Evolutionary conservation across 495 filamentous ascomycete genomes (phyloP).

Genomic region (Xylona heveae): DNA sequence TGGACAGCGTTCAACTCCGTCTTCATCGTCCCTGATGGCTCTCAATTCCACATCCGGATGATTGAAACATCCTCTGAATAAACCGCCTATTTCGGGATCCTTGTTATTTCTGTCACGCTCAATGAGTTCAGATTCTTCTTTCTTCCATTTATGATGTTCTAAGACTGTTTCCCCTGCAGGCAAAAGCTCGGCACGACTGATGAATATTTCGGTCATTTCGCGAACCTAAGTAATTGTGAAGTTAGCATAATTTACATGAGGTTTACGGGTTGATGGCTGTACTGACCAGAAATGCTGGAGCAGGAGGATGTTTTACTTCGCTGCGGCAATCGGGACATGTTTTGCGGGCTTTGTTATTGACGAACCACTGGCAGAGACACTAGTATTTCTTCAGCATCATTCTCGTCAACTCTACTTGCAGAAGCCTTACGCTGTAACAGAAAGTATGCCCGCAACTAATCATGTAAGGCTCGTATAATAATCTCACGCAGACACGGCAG

Average conservation of each 20-base stretch:
- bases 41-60: slow-evolving; percentile 8
- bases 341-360: slow-evolving; percentile 32
- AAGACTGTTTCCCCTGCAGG: slow-evolving; percentile 38
- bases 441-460: slow-evolving; percentile 56
- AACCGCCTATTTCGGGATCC: slow-evolving; percentile 27
- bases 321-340: slow-evolving; percentile 54
- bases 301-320: slow-evolving; percentile 32
- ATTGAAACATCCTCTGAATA: slow-evolving; percentile 46
- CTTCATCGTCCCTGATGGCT: slow-evolving; percentile 32
- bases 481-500: slow-evolving; percentile 47
- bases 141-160: slow-evolving; percentile 34
- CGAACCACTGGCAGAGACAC: slow-evolving; percentile 50
- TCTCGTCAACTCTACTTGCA: too few relatives aligned
- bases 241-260: slow-evolving; percentile 3
- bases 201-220: slow-evolving; percentile 44
- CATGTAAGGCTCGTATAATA: slow-evolving; percentile 53
- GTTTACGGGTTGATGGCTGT: not conserved
- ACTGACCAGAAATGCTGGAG: slow-evolving; percentile 49
- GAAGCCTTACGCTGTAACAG: slow-evolving; percentile 48
- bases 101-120: slow-evolving; percentile 31
- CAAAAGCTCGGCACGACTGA: slow-evolving; percentile 38
- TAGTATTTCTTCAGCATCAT: too few relatives aligned
- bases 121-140: slow-evolving; percentile 29
- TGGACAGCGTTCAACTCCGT: slow-evolving; percentile 43
- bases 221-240: slow-evolving; percentile 28